Percentiles rank a stretch among this genome's conserved stretches.
Conservation (phyloP, 164 flowering plant genomes). For the Annona squamosa region DNA sequence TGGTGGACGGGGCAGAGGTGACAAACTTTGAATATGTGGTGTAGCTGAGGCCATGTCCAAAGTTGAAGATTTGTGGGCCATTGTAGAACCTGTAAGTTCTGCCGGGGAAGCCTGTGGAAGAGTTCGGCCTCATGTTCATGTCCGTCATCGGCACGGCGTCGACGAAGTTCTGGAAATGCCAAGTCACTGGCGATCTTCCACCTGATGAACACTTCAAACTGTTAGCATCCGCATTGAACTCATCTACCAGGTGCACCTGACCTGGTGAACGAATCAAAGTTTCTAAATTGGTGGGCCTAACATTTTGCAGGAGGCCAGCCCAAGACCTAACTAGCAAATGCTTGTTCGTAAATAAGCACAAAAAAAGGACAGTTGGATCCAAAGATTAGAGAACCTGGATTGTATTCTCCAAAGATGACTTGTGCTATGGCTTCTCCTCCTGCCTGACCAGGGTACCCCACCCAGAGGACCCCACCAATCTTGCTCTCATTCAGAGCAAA, state of each 20-base stretch:
- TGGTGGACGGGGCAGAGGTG: slow-evolving; percentile 28
- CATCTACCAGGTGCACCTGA: background rate
- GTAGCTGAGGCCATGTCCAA: slow-evolving; percentile 75
- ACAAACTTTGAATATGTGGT: slow-evolving; percentile 31
- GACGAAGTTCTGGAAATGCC: slow-evolving; percentile 49
- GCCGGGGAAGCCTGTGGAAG: slow-evolving; percentile 41
- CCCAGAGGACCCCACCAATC: slow-evolving; percentile 59
- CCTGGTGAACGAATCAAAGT: background rate
- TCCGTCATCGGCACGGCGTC: slow-evolving; percentile 58
- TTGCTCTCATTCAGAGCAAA: slow-evolving; percentile 30
- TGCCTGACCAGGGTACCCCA: slow-evolving; percentile 66
- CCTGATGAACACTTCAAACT: slow-evolving; percentile 21
- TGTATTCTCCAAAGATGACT: slow-evolving; percentile 55
- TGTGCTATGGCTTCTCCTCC: slow-evolving; percentile 71
- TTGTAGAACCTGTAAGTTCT: slow-evolving; percentile 64
- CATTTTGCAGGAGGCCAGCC: too few relatives aligned
- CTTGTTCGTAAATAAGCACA: too few relatives aligned
- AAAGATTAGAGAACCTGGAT: slow-evolving; percentile 39
- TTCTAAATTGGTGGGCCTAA: background rate
- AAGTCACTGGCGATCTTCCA: slow-evolving; percentile 59
- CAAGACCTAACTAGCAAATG: background rate
- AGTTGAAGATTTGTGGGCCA: slow-evolving; percentile 34
- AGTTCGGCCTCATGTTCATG: slow-evolving; percentile 56
- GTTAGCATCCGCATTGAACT: background rate
- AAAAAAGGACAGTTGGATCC: too few relatives aligned